These are phyloP conservation scores for Rhodotorula babjevae DNA, from an alignment of 768 basidiomycete genomes.

Conservation along the genomic window DNA sequence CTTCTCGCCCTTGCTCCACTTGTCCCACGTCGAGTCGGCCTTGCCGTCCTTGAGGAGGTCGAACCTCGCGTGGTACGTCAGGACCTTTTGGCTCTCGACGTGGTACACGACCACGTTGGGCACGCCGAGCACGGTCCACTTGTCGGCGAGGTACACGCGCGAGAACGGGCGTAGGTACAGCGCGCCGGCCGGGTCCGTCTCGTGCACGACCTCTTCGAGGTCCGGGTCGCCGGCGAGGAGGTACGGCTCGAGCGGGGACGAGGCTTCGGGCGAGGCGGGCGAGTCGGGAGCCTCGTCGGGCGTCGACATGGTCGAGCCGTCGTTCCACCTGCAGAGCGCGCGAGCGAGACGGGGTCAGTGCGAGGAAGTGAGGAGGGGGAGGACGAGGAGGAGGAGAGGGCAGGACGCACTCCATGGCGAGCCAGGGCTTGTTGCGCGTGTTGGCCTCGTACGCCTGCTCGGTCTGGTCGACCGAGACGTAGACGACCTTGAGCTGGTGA, in stretches of 20 bases:
- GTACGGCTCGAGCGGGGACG: conserved; percentile 35
- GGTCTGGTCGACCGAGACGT: conserved; percentile 35
- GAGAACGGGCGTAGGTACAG: conserved; percentile 40
- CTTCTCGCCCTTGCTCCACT: conserved; percentile 38
- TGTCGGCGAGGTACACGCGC: conserved; percentile 37
- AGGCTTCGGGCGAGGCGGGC: background rate
- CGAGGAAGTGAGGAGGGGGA: background rate
- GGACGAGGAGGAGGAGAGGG: background rate
- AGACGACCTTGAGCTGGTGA: conserved; percentile 40
- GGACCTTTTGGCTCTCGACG: conserved; percentile 6
- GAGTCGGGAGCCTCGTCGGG: background rate
- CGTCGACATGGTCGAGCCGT: conserved; percentile 28
- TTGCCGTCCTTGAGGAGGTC: conserved; percentile 16
- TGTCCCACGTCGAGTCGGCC: conserved; percentile 17
- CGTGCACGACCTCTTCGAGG: conserved; percentile 30
- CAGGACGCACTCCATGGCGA: conserved; percentile 37
- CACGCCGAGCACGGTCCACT: conserved; percentile 34
- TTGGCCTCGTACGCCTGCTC: conserved; percentile 14
- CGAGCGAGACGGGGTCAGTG: background rate
- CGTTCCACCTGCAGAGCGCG: conserved; percentile 30
- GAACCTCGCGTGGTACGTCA: conserved; percentile 31
- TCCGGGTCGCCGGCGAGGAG: conserved; percentile 40
- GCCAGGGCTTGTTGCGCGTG: conserved; percentile 19
- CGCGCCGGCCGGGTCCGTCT: conserved; percentile 5
- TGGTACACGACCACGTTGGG: conserved; percentile 39